Evolutionary conservation across 2,329 filamentous ascomycete genomes (phyloP).

Genomic region (Ambrosiella xylebori): DNA sequence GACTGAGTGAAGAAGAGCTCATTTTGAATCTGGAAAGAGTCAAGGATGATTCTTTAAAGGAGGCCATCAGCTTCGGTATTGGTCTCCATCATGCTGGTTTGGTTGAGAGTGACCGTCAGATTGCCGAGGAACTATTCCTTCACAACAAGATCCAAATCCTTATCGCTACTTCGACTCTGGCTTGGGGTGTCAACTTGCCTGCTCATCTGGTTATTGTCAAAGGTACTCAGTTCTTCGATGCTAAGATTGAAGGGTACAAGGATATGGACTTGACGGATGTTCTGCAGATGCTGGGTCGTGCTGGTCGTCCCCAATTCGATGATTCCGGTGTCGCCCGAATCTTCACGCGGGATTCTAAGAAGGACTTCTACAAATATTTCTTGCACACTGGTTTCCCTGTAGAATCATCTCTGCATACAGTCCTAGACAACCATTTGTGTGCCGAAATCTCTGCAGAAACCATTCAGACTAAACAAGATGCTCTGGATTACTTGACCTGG

Average conservation of each 20-base stretch:
- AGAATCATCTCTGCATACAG: constrained; percentile 88
- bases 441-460: constrained; percentile 91
- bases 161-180: constrained; percentile 85
- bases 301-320: constrained; percentile 91
- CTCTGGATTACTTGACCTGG: constrained; percentile 94
- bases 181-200: constrained; percentile 95
- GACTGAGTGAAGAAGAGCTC: constrained; percentile 88
- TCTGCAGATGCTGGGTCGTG: constrained; percentile 90
- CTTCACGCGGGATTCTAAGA: constrained; percentile 93
- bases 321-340: constrained; percentile 90
- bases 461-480: constrained; percentile 86
- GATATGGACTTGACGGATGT: constrained; percentile 99
- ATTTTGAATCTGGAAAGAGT: constrained; percentile 74
- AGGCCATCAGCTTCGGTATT: constrained; percentile 94
- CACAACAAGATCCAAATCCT: constrained; percentile 98
- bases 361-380: constrained; percentile 99
- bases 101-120: constrained; percentile 79
- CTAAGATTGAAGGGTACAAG: constrained; percentile 91
- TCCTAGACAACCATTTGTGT: constrained; percentile 89
- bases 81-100: constrained; percentile 93
- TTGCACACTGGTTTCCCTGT: constrained; percentile 95
- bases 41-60: constrained; percentile 81
- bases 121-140: constrained; percentile 86
- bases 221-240: constrained; percentile 94
- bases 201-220: constrained; percentile 96